Percentiles rank a stretch among this genome's conserved stretches.
These are phyloP conservation scores for Berberis thunbergii DNA, from an alignment of 164 flowering plant genomes.

Conservation along the genomic window DNA sequence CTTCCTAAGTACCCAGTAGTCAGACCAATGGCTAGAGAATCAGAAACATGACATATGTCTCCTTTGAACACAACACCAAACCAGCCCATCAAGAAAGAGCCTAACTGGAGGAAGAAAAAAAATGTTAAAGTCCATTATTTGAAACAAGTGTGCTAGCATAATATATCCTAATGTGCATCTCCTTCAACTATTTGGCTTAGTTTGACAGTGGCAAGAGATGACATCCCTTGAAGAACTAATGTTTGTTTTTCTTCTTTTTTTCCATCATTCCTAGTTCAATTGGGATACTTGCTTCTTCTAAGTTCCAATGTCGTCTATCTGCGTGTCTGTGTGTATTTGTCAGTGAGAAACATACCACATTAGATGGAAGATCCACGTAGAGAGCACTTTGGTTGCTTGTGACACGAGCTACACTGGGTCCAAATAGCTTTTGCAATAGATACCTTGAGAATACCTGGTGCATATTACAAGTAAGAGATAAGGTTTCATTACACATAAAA, in stretches of 20 bases:
- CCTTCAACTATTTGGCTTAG: not conserved
- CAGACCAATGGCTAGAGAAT: slow-evolving; percentile 66
- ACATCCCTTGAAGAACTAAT: not conserved
- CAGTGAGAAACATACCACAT: slow-evolving; percentile 58
- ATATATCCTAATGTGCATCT: not conserved
- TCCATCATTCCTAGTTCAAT: not conserved
- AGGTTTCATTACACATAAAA: not conserved
- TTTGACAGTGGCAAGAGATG: not conserved
- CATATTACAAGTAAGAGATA: not conserved
- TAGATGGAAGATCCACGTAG: slow-evolving; percentile 90
- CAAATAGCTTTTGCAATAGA: slow-evolving; percentile 65
- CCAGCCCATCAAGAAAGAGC: slow-evolving; percentile 98
- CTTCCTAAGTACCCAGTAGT: slow-evolving; percentile 95
- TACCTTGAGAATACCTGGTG: slow-evolving; percentile 67
- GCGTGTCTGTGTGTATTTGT: slow-evolving; percentile 4
- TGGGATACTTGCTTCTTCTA: not conserved
- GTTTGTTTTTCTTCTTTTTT: not conserved
- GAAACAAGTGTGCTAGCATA: not conserved
- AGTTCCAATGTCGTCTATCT: not conserved
- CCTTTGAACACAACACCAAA: slow-evolving; percentile 80
- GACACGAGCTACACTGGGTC: slow-evolving; percentile 48
- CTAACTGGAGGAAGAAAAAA: slow-evolving; percentile 37
- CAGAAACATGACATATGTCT: slow-evolving; percentile 51
- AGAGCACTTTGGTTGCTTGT: slow-evolving; percentile 52
- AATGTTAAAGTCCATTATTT: not conserved